These are phyloP conservation scores for Clohesyomyces aquaticus DNA, from an alignment of 495 filamentous ascomycete genomes.

Conservation along the genomic window DNA sequence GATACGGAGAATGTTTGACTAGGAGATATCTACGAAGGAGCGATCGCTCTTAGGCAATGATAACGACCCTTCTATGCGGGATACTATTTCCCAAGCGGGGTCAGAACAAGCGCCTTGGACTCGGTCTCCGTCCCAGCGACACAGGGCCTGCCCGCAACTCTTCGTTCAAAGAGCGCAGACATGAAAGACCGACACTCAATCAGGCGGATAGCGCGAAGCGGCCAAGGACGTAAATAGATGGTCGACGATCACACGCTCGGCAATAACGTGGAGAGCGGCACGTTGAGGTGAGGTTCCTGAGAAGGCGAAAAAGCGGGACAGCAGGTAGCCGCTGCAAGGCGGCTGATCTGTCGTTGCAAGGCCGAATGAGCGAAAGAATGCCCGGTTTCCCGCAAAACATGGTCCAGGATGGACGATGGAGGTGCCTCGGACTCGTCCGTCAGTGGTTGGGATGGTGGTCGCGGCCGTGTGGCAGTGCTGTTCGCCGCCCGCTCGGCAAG, in stretches of 20 bases:
- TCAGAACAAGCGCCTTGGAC: neutral
- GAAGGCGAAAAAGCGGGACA: conserved; percentile 13
- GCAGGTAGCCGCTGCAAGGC: conserved; percentile 36
- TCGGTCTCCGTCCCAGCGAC: too few relatives aligned
- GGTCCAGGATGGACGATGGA: neutral
- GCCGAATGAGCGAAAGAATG: conserved; percentile 10
- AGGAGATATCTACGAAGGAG: neutral
- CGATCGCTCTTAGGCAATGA: neutral
- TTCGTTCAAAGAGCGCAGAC: too few relatives aligned
- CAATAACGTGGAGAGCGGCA: neutral
- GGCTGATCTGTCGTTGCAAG: conserved; percentile 8
- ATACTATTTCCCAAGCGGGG: conserved; percentile 5
- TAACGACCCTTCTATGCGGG: neutral
- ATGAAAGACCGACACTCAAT: too few relatives aligned
- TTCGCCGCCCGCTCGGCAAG: neutral
- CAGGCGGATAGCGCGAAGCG: neutral
- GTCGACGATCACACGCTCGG: conserved; percentile 2
- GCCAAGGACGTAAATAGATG: neutral
- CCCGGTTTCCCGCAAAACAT: neutral
- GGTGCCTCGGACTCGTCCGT: conserved; percentile 2
- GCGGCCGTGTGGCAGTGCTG: conserved; percentile 5
- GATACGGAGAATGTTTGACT: too few relatives aligned
- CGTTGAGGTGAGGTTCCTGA: conserved; percentile 1
- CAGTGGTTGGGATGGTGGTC: conserved; percentile 17
- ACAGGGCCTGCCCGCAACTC: too few relatives aligned